Conservation (phyloP, 257 asterid genomes). For the Rehmannia glutinosa region DNA sequence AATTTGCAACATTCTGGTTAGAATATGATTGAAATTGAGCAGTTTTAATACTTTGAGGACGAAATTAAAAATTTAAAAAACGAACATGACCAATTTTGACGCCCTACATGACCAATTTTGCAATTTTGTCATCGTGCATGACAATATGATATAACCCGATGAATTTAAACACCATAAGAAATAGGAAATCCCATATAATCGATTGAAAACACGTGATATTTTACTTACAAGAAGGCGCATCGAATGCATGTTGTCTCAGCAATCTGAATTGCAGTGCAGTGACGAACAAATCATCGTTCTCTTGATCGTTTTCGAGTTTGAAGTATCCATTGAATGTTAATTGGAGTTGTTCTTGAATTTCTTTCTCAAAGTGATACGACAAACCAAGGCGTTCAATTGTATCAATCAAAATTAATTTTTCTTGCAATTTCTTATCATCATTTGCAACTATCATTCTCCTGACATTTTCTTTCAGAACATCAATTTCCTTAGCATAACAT, state of each 20-base stretch:
- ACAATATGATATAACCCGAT: too few relatives aligned
- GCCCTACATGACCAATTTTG: too few relatives aligned
- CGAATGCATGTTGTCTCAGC: constrained; percentile 29
- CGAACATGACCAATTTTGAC: too few relatives aligned
- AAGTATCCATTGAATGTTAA: background rate
- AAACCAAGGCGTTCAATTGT: constrained; percentile 21
- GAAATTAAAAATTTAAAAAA: too few relatives aligned
- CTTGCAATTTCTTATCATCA: background rate
- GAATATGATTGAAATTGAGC: too few relatives aligned
- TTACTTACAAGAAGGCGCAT: constrained; percentile 22
- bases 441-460: background rate
- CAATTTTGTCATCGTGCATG: too few relatives aligned
- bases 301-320: background rate
- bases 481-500: constrained; percentile 11
- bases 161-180: too few relatives aligned
- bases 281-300: background rate
- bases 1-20: too few relatives aligned
- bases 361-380: constrained; percentile 23
- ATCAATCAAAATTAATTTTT: constrained; percentile 16
- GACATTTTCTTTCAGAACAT: constrained; percentile 17
- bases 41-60: too few relatives aligned
- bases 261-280: constrained; percentile 11
- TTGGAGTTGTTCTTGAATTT: constrained; percentile 14
- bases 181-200: too few relatives aligned
- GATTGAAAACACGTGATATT: too few relatives aligned